Evolutionary conservation across 1,139 yeast species (phyloP).

Genomic region (Blastobotrys ciferrii): DNA sequence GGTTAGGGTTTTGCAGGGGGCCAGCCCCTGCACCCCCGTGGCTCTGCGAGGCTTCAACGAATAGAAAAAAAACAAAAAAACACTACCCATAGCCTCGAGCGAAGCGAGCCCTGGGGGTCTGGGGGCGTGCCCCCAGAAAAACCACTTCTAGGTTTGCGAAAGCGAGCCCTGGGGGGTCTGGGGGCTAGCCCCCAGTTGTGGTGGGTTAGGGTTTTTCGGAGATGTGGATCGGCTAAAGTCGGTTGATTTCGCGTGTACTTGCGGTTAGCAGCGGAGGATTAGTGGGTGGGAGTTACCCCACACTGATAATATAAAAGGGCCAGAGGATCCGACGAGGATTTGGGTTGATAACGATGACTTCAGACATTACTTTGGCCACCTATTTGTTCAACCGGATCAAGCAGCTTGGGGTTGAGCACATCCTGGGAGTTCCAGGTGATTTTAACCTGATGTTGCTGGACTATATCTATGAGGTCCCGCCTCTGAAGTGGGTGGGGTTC

Average conservation of each 20-base stretch:
- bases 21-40: no score
- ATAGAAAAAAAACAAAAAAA: no score
- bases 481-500: conserved; percentile 57
- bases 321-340: background rate
- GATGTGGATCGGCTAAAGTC: background rate
- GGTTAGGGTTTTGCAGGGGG: no score
- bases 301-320: background rate
- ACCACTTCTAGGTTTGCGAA: no score
- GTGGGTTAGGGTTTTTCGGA: background rate
- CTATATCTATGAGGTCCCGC: conserved; percentile 59
- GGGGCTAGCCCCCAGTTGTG: background rate
- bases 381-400: conserved; percentile 57
- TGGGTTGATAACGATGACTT: conserved; percentile 14
- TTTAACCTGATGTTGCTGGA: conserved; percentile 60
- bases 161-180: no score
- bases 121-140: background rate
- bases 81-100: no score
- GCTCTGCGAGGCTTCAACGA: no score
- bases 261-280: background rate
- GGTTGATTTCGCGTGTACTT: background rate
- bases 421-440: conserved; percentile 72
- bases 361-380: conserved; percentile 42
- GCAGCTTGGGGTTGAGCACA: conserved; percentile 60
- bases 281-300: background rate
- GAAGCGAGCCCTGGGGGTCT: no score